A percentile compares a stretch with the other conserved stretches of the same genome.
Conservation (phyloP, 805 yeast species). For the Zygoascus biomembranicola region DNA sequence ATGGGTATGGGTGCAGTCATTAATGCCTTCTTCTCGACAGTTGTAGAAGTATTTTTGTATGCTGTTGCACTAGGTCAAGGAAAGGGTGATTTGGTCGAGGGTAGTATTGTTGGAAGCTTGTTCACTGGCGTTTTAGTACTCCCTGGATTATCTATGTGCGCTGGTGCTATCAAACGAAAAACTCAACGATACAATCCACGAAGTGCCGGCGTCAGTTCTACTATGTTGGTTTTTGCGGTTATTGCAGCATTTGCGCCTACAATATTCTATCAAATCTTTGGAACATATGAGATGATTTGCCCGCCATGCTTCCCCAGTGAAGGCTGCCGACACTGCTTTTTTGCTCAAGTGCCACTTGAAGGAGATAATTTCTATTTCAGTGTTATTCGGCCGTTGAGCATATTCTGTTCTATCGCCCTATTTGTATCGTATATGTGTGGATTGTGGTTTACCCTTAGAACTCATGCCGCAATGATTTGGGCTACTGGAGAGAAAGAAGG, state of each 20-base stretch:
- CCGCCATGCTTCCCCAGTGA: conserved; percentile 36
- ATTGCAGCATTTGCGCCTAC: conserved; percentile 92
- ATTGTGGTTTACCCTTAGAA: conserved; percentile 82
- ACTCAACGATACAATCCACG: conserved; percentile 94
- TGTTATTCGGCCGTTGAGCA: conserved; percentile 74
- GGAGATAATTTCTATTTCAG: conserved; percentile 57
- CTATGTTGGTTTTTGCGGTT: conserved; percentile 87
- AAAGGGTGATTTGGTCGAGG: conserved; percentile 88
- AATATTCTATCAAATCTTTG: conserved; percentile 79
- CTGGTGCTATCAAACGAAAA: conserved; percentile 87
- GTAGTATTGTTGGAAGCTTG: conserved; percentile 89
- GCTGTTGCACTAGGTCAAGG: conserved; percentile 82
- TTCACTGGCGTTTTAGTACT: conserved; percentile 83
- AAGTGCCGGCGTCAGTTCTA: conserved; percentile 94
- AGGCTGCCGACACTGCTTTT: conserved; percentile 61
- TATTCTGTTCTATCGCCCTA: conserved; percentile 69
- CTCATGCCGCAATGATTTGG: conserved; percentile 97
- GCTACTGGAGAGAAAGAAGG: conserved; percentile 34
- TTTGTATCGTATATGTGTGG: conserved; percentile 85
- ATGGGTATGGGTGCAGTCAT: conserved; percentile 99
- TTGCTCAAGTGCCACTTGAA: conserved; percentile 66
- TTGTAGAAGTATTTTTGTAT: conserved; percentile 87
- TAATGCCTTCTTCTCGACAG: conserved; percentile 93
- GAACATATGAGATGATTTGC: conserved; percentile 74
- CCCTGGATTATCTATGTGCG: conserved; percentile 96